Conservation (phyloP, 2,329 filamentous ascomycete species). For the Xylaria sp. region DNA sequence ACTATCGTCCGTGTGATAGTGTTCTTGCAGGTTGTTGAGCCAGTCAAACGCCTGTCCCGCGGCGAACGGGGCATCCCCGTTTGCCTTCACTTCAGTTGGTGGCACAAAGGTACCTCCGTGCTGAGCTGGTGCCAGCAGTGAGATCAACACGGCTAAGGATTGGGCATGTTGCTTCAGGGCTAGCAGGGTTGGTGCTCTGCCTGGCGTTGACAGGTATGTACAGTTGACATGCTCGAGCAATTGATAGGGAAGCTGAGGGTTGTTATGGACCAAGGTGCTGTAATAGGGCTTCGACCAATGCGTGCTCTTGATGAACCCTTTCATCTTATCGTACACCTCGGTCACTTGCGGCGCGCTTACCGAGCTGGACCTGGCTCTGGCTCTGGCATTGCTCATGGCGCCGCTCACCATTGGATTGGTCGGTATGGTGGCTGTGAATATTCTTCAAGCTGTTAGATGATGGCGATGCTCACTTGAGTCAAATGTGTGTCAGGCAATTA, state of each 20-base stretch:
- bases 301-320: constrained; percentile 54
- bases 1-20: constrained; percentile 62
- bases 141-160: constrained; percentile 65
- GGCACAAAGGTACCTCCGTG: constrained; percentile 48
- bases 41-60: constrained; percentile 67
- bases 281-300: constrained; percentile 57
- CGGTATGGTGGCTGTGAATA: constrained; percentile 15
- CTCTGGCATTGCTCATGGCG: background rate
- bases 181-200: constrained; percentile 63
- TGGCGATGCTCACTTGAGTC: constrained; percentile 14
- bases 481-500: constrained; percentile 11
- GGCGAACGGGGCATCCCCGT: constrained; percentile 48
- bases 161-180: constrained; percentile 70
- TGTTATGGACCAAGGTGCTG: constrained; percentile 53
- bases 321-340: constrained; percentile 46
- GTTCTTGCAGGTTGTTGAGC: constrained; percentile 61
- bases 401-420: constrained; percentile 6
- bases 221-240: constrained; percentile 65
- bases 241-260: constrained; percentile 45
- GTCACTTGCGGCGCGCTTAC: constrained; percentile 24
- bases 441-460: constrained; percentile 20
- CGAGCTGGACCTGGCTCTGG: constrained; percentile 30
- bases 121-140: constrained; percentile 56
- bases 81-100: constrained; percentile 37
- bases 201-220: constrained; percentile 65